Percentiles rank a stretch among this genome's conserved stretches.
Evolutionary conservation across 2,329 filamentous ascomycete species (phyloP).

Genomic region (Stagonosporopsis tanaceti): DNA sequence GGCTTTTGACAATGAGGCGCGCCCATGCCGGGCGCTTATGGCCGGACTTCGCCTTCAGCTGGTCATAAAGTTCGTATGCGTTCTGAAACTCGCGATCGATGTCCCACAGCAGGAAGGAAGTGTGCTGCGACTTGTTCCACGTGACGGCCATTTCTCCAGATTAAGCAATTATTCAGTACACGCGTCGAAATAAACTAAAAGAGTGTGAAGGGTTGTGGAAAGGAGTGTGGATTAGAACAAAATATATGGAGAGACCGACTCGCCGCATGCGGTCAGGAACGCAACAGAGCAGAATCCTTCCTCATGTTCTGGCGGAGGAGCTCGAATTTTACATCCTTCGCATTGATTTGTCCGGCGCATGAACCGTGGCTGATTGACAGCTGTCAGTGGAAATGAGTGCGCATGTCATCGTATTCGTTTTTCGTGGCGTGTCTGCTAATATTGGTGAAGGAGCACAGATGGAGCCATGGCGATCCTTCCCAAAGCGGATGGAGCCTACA

Average conservation of each 20-base stretch:
- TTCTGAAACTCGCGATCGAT: constrained; percentile 48
- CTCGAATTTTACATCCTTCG: background rate
- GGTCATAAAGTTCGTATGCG: constrained; percentile 44
- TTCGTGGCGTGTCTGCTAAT: constrained; percentile 5
- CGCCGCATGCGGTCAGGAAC: constrained; percentile 8
- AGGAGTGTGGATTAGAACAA: constrained; percentile 3
- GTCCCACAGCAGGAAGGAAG: constrained; percentile 45
- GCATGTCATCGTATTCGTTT: constrained; percentile 5
- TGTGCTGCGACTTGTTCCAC: constrained; percentile 43
- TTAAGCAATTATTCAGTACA: background rate
- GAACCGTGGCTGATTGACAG: constrained; percentile 6
- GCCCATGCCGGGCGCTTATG: constrained; percentile 36
- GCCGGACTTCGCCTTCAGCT: constrained; percentile 34
- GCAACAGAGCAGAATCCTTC: constrained; percentile 2
- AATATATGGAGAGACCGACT: background rate
- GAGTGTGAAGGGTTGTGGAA: background rate
- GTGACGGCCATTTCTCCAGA: constrained; percentile 20
- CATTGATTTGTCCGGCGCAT: constrained; percentile 4
- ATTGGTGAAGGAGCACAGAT: constrained; percentile 7
- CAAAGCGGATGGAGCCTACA: constrained; percentile 1
- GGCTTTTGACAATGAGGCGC: constrained; percentile 33
- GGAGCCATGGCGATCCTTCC: constrained; percentile 7
- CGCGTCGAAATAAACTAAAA: background rate
- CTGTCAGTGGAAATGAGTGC: constrained; percentile 13
- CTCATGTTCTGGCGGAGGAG: background rate